Conservation (phyloP, 208 protist genomes). For the Acanthamoeba rhysodes region DNA sequence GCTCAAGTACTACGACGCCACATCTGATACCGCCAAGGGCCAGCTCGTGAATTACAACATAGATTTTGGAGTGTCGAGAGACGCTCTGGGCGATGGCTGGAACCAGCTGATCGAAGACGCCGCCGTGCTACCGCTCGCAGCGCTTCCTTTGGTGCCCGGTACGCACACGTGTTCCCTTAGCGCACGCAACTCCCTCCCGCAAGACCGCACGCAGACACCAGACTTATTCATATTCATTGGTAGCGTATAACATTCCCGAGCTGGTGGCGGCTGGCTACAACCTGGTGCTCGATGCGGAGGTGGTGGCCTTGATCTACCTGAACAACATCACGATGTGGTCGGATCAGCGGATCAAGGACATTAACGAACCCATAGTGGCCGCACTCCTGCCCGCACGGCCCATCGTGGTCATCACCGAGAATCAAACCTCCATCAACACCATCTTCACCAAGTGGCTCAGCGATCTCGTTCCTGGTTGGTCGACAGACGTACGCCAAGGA, state of each 20-base stretch:
- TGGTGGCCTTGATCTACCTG: slow-evolving; percentile 7
- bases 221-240: neutral
- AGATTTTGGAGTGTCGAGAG: neutral
- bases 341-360: slow-evolving; percentile 36
- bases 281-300: neutral
- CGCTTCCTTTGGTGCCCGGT: neutral
- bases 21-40: neutral
- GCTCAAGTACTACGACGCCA: neutral
- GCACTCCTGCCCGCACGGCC: neutral
- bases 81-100: neutral
- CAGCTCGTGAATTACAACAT: neutral
- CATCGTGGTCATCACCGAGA: neutral
- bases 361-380: neutral
- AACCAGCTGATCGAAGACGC: neutral
- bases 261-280: neutral
- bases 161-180: neutral
- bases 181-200: too few species aligned
- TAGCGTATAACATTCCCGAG: slow-evolving; percentile 37
- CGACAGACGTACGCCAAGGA: neutral
- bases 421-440: neutral
- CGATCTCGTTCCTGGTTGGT: neutral
- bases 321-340: slow-evolving; percentile 8
- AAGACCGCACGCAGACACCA: neutral
- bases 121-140: slow-evolving; percentile 12
- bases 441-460: neutral